These are phyloP conservation scores for Solanum habrochaites DNA, from an alignment of 257 asterid genomes.

Conservation along the genomic window DNA sequence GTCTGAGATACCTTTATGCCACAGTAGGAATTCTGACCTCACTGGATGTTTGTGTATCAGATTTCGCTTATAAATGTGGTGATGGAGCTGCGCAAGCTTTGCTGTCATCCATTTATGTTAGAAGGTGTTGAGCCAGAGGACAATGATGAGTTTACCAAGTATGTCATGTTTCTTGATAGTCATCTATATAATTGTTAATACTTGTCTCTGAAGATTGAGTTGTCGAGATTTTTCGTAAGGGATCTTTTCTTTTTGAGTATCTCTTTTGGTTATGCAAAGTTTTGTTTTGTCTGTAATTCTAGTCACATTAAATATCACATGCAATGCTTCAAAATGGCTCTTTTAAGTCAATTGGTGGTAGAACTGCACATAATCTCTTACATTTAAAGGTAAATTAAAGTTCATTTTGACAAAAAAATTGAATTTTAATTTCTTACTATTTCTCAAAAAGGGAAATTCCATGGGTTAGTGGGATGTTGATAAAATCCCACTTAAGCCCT, in stretches of 20 bases:
- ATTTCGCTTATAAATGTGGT: slow-evolving; percentile 94
- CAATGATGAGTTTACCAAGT: slow-evolving; percentile 68
- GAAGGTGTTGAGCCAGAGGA: slow-evolving; percentile 99
- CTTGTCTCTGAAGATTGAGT: not conserved
- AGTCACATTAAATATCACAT: not conserved
- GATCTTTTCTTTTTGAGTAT: not conserved
- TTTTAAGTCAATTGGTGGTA: not conserved
- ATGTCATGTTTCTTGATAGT: slow-evolving; percentile 6
- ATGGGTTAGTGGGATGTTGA: not conserved
- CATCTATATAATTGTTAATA: not conserved
- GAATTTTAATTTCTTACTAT: not conserved
- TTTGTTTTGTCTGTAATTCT: not conserved
- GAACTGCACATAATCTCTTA: not conserved
- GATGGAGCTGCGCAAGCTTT: slow-evolving; percentile 98
- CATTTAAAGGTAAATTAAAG: not conserved
- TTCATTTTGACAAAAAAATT: not conserved
- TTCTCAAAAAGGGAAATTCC: not conserved
- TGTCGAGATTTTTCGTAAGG: not conserved
- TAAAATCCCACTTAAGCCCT: not conserved
- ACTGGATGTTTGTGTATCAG: slow-evolving; percentile 28
- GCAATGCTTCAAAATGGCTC: not conserved
- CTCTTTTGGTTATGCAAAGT: not conserved
- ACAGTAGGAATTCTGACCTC: slow-evolving; percentile 1
- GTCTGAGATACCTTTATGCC: slow-evolving; percentile 4
- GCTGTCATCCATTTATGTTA: slow-evolving; percentile 96